Percentiles rank a stretch among this genome's conserved stretches.
phyloP scores from a whole-genome alignment of 2,329 filamentous ascomycete species.

The Fusarium zealandicum region DNA sequence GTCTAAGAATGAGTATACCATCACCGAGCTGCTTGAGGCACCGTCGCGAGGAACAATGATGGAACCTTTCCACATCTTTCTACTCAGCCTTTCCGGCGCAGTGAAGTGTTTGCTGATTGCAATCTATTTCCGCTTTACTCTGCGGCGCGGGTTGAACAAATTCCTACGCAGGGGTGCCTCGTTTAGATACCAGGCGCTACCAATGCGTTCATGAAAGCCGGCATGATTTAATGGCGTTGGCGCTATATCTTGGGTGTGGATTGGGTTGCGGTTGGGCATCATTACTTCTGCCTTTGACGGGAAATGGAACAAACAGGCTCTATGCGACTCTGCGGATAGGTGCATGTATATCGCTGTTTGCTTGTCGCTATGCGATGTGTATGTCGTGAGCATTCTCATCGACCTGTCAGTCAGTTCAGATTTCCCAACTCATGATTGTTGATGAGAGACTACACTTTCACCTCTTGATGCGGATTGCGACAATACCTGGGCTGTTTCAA shows the following conservation, averaged over 20 bases:
- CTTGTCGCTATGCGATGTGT: too few species aligned
- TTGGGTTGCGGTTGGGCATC: too few species aligned
- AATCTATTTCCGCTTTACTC: constrained; percentile 17
- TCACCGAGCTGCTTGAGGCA: constrained; percentile 16
- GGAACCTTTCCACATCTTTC: constrained; percentile 22
- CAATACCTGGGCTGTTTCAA: too few species aligned
- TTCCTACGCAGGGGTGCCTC: constrained; percentile 15
- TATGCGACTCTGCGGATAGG: too few species aligned
- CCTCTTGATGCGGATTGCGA: too few species aligned
- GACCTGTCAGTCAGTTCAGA: too few species aligned
- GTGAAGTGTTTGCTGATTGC: constrained; percentile 1
- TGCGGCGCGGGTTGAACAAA: constrained; percentile 25
- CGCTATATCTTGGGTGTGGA: neutral
- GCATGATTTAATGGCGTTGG: neutral
- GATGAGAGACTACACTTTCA: too few species aligned
- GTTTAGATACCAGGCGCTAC: constrained; percentile 26
- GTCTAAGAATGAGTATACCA: constrained; percentile 15
- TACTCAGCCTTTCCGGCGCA: constrained; percentile 7
- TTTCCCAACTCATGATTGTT: too few species aligned
- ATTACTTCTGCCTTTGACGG: too few species aligned
- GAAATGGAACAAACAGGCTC: too few species aligned
- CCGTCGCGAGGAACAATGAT: constrained; percentile 15
- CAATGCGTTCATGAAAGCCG: constrained; percentile 6
- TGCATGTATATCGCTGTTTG: too few species aligned
- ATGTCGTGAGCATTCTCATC: too few species aligned